phyloP scores from a whole-genome alignment of 441 rosid species.

The Pelargonium australe region DNA sequence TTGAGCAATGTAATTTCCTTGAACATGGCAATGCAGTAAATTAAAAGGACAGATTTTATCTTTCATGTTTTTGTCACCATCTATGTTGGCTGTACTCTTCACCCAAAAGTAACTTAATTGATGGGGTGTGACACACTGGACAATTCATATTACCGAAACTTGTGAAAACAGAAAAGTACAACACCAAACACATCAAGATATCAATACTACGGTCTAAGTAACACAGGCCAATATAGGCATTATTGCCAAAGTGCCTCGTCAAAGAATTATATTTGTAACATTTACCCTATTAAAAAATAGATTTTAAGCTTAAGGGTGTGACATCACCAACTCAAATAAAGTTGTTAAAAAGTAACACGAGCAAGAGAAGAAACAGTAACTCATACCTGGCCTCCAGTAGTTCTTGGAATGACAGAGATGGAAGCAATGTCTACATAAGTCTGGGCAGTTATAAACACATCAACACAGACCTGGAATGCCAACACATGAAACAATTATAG shows the following conservation, averaged over 20 bases:
- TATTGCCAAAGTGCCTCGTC: too few species aligned
- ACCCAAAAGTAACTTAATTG: too few species aligned
- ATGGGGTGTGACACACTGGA: too few species aligned
- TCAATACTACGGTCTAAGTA: too few species aligned
- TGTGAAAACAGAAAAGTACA: too few species aligned
- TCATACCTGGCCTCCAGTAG: constrained; percentile 90
- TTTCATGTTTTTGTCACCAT: too few species aligned
- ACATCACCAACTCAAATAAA: constrained; percentile 6
- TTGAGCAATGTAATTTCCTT: neutral
- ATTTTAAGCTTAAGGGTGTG: neutral
- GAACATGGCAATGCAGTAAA: neutral
- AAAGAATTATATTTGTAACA: constrained; percentile 22
- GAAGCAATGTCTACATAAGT: constrained; percentile 81
- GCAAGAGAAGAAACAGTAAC: constrained; percentile 13
- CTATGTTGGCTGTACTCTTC: too few species aligned
- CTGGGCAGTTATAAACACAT: constrained; percentile 77
- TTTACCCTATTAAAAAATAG: constrained; percentile 24
- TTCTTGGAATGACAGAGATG: constrained; percentile 78
- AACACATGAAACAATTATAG: constrained; percentile 14
- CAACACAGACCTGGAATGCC: constrained; percentile 73
- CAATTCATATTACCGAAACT: too few species aligned
- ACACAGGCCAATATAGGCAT: too few species aligned
- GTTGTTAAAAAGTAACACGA: constrained; percentile 14
- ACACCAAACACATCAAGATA: too few species aligned
- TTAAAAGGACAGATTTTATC: too few species aligned